phyloP scores from a whole-genome alignment of 2,329 filamentous ascomycete species.

The Exophiala oligosperma region DNA sequence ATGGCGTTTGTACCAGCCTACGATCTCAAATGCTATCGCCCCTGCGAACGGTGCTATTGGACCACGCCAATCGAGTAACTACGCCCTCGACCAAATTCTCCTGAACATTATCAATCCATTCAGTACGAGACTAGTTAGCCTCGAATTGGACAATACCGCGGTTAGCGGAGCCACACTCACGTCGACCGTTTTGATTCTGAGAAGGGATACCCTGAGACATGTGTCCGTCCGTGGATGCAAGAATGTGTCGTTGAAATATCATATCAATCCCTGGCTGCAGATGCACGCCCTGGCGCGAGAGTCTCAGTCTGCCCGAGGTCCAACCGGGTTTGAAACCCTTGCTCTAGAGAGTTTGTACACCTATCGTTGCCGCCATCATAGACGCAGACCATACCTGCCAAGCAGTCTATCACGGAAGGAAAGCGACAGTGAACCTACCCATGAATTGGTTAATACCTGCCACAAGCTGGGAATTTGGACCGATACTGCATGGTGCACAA shows the following conservation, averaged over 20 bases:
- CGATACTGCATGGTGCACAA: constrained; percentile 62
- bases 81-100: constrained; percentile 59
- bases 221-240: constrained; percentile 63
- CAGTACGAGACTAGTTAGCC: constrained; percentile 55
- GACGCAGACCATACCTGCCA: constrained; percentile 59
- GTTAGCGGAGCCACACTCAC: constrained; percentile 59
- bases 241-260: constrained; percentile 65
- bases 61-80: constrained; percentile 55
- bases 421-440: constrained; percentile 61
- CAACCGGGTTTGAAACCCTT: constrained; percentile 45
- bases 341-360: constrained; percentile 62
- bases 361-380: constrained; percentile 63
- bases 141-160: constrained; percentile 62
- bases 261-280: constrained; percentile 60
- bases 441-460: constrained; percentile 60
- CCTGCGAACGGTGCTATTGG: constrained; percentile 32
- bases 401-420: constrained; percentile 56
- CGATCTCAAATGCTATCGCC: constrained; percentile 34
- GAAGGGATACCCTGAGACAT: constrained; percentile 57
- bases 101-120: constrained; percentile 58
- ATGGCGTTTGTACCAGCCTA: constrained; percentile 52
- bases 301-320: constrained; percentile 7
- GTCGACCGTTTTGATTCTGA: constrained; percentile 54
- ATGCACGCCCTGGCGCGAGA: constrained; percentile 42
- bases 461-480: constrained; percentile 62